Evolutionary conservation across 805 yeast genomes (phyloP).

Genomic region (Candida pini): DNA sequence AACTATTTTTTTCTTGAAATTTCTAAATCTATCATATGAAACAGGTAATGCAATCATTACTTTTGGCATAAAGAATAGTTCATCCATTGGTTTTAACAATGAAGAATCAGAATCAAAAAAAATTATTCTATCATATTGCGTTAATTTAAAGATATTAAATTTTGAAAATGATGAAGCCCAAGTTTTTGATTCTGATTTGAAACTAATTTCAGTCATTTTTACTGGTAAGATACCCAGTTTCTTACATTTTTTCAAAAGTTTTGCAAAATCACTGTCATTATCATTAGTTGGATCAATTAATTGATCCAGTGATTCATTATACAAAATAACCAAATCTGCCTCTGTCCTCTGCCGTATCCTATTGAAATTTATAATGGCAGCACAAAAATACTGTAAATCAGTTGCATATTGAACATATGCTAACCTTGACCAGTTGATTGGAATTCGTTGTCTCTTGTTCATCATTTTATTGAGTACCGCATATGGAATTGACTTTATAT

Average conservation of each 20-base stretch:
- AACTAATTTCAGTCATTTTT: conserved; percentile 19
- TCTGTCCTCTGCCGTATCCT: conserved; percentile 31
- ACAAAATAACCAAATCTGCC: conserved; percentile 44
- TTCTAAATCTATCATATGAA: conserved; percentile 33
- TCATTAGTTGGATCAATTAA: conserved; percentile 1
- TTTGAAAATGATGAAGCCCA: conserved; percentile 56
- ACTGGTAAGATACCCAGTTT: conserved; percentile 24
- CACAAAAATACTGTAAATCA: conserved; percentile 41
- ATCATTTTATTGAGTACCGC: conserved; percentile 2
- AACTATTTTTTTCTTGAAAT: conserved; percentile 17
- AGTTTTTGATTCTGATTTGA: conserved; percentile 20
- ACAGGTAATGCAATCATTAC: conserved; percentile 42
- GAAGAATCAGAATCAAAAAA: conserved; percentile 55
- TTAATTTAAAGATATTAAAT: conserved; percentile 43
- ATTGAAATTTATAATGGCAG: conserved; percentile 44
- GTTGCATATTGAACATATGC: conserved; percentile 66
- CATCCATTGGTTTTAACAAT: conserved; percentile 39
- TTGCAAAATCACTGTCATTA: conserved; percentile 1
- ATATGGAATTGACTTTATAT: conserved; percentile 17
- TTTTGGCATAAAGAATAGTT: conserved; percentile 44
- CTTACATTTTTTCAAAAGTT: conserved; percentile 5
- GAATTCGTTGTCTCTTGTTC: background rate
- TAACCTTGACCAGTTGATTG: conserved; percentile 35
- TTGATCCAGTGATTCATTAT: conserved; percentile 16
- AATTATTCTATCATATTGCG: conserved; percentile 46